Evolutionary conservation across 345 rosid species (phyloP).

Genomic region (Corymbia maculata): DNA sequence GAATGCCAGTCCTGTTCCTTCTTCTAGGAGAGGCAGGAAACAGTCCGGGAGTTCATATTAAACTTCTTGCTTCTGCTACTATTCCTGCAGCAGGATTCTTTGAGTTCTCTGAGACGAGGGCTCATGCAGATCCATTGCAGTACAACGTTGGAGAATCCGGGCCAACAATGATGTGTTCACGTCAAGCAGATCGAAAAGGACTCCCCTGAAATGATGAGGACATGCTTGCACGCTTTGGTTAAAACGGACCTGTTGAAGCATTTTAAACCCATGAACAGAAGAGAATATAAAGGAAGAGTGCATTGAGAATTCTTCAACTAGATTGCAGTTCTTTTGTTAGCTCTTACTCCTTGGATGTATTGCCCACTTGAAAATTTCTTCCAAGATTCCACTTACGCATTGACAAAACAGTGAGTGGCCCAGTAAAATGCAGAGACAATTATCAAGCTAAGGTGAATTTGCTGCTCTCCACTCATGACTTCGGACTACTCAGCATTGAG

Average conservation of each 20-base stretch:
- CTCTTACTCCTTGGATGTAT: neutral
- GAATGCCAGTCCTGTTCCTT: neutral
- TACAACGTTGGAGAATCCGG: neutral
- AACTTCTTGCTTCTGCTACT: neutral
- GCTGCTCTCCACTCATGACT: neutral
- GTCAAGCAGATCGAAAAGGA: neutral
- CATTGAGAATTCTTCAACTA: neutral
- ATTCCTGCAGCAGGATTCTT: neutral
- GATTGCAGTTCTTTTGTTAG: neutral
- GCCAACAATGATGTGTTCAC: neutral
- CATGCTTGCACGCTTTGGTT: neutral
- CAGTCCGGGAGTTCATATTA: neutral
- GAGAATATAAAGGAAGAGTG: neutral
- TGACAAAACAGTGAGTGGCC: neutral
- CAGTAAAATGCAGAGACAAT: neutral
- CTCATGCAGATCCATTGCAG: neutral
- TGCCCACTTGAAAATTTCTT: neutral
- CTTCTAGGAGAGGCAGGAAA: neutral
- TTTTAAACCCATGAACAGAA: neutral
- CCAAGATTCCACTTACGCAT: neutral
- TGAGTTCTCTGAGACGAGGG: neutral
- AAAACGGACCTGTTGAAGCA: neutral
- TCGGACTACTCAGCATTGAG: neutral
- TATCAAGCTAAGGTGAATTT: neutral
- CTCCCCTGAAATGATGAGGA: neutral